Evolutionary conservation across 2,329 filamentous ascomycete species (phyloP), one percentile per base, ranked within the genome.

Genomic region (Fusarium bactridioides): DNA sequence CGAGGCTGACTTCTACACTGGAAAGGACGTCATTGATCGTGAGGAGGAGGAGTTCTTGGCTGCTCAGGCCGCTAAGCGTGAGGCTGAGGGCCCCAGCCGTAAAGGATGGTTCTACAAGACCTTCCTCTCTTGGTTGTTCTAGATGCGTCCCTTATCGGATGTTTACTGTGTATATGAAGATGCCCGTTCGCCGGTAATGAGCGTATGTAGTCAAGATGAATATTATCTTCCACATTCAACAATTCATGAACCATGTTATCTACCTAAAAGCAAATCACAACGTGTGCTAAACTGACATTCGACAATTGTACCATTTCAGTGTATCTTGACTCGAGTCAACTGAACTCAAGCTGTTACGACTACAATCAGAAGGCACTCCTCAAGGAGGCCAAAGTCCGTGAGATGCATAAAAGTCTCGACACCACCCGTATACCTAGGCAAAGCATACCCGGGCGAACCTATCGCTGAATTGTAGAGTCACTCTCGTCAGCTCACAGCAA

Each of bases 1-100:
- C 66, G 85, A 89, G 75, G 90, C 87, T 37, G 92, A 94, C 83
- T 88, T 94, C 69, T 93, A 88, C 83, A 88, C 88, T 1, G 92
- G 92, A 76, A 94, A 94, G 84, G 91, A 91, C 59, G 85, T 88
- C 67, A 92, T 94, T 72, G 92, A 94, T 80, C 85, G 89, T 13
- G 91, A 94, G 77, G 92, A 94, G 82, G 87, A 89, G 67, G 90
- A 89, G 70, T 94, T 91, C 82, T 76, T 93, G 61, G 90, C 81
- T 44, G 69, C 75, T 27, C 73, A 83, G 68, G 78, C 77, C 51
- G 73, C 78, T 12, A 75, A 77, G 43, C 69, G 70, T 35, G 80
- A 78, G 47, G 33, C 69, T 12, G 73, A 72, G 56, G 75, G 75
- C 13, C 41, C 55, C 7, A 69, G 72, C 70, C 74, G 69, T 19